These are phyloP conservation scores for Pestalotiopsis sp. DNA, from an alignment of 2,329 filamentous ascomycete genomes.

Conservation along the genomic window DNA sequence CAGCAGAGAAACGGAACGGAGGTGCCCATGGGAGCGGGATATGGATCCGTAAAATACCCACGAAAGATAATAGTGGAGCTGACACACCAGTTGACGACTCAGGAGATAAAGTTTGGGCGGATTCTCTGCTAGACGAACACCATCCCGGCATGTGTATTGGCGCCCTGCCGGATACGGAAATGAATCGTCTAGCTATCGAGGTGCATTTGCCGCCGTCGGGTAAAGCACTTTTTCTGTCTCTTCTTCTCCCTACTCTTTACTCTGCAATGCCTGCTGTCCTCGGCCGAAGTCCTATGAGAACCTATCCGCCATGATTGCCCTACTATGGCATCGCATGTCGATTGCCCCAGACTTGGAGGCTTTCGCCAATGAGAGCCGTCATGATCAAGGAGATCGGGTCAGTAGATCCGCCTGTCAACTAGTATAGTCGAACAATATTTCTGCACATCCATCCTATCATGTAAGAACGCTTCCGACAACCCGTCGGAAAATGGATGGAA, in stretches of 20 bases:
- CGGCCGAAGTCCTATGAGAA: not conserved
- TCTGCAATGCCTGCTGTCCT: not conserved
- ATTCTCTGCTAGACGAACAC: not conserved
- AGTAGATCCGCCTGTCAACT: not conserved
- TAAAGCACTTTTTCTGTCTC: not conserved
- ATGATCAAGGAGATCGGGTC: not conserved
- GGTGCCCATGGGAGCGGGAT: conserved; percentile 1
- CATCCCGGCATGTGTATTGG: not conserved
- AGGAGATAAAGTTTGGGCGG: conserved; percentile 8
- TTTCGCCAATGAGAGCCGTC: not conserved
- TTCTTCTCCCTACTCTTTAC: not conserved
- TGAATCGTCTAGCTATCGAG: not conserved
- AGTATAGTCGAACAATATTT: not conserved
- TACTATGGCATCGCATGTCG: not conserved
- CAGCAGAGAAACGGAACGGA: conserved; percentile 6
- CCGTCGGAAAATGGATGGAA: conserved; percentile 6
- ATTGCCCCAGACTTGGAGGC: not conserved
- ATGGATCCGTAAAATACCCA: conserved; percentile 12
- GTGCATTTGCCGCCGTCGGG: conserved; percentile 4
- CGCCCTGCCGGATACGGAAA: conserved; percentile 1
- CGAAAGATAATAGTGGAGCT: conserved; percentile 1
- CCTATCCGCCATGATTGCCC: not conserved
- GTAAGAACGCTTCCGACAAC: conserved; percentile 6
- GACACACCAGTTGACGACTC: not conserved
- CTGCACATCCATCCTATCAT: not conserved